Evolutionary conservation across 345 rosid genomes (phyloP).

Genomic region (Citrus hindsii): DNA sequence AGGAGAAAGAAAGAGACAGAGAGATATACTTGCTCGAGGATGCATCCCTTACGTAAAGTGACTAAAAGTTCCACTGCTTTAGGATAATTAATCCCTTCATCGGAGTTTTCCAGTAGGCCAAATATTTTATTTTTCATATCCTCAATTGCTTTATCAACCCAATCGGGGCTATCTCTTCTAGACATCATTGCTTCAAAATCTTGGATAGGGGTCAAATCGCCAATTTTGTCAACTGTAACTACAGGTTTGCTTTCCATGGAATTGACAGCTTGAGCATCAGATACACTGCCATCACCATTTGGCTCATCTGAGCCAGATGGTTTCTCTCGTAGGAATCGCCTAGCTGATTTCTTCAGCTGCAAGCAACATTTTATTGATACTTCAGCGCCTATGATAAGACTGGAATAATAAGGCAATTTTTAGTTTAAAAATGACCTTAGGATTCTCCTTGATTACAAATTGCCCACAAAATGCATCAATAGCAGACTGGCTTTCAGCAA

Average conservation of each 20-base stretch:
- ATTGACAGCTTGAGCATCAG: conserved; percentile 23
- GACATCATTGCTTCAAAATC: conserved; percentile 88
- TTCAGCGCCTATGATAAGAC: not conserved
- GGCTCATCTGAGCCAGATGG: conserved; percentile 69
- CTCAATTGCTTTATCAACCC: conserved; percentile 58
- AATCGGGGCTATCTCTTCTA: conserved; percentile 68
- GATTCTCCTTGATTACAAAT: conserved; percentile 75
- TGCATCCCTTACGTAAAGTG: conserved; percentile 82
- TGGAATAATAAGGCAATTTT: not conserved
- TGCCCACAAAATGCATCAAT: conserved; percentile 43
- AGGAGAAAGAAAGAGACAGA: conserved; percentile 11
- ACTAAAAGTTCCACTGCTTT: conserved; percentile 57
- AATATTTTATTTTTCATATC: conserved; percentile 56
- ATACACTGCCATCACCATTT: conserved; percentile 17
- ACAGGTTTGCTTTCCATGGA: conserved; percentile 24
- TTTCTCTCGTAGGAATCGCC: conserved; percentile 43
- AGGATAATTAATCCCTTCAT: conserved; percentile 35
- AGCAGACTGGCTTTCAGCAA: conserved; percentile 43
- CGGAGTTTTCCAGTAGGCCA: conserved; percentile 41
- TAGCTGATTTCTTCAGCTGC: conserved; percentile 67
- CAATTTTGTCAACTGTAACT: conserved; percentile 36
- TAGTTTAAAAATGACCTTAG: conserved; percentile 47
- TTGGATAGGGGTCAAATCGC: conserved; percentile 60
- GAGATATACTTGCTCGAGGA: conserved; percentile 69
- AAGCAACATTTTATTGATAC: conserved; percentile 10